phyloP scores from a whole-genome alignment of 306 rosid genomes.

The Malus sylvestris region DNA sequence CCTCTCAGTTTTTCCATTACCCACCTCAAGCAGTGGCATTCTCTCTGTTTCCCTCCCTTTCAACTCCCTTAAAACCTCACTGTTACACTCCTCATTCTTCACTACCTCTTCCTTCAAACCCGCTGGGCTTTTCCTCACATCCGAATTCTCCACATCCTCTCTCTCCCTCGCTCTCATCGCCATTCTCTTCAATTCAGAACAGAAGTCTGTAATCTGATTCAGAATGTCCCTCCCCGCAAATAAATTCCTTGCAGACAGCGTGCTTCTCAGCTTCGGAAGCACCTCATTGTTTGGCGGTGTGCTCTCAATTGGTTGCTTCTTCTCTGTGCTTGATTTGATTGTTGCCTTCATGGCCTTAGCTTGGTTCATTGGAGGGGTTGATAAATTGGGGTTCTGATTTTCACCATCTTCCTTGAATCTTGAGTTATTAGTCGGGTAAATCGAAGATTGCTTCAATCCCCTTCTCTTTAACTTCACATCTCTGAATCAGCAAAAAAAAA shows the following conservation, averaged over 20 bases:
- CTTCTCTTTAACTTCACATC: conserved; percentile 69
- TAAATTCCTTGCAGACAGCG: conserved; percentile 72
- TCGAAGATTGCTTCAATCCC: conserved; percentile 35
- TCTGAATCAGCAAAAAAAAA: conserved; percentile 24
- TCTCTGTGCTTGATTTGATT: conserved; percentile 71
- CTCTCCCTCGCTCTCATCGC: conserved; percentile 53
- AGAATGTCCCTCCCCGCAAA: conserved; percentile 70
- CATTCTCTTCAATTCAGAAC: conserved; percentile 77
- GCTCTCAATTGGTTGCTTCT: conserved; percentile 34
- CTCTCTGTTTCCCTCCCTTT: conserved; percentile 45
- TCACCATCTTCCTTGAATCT: conserved; percentile 51
- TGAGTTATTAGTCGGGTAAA: conserved; percentile 35
- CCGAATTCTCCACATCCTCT: conserved; percentile 39
- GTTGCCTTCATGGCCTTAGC: conserved; percentile 44
- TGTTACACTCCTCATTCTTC: conserved; percentile 16
- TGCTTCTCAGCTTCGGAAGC: conserved; percentile 54
- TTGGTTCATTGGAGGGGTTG: conserved; percentile 40
- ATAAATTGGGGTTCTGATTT: conserved; percentile 65
- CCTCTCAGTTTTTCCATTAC: conserved; percentile 20
- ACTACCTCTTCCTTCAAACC: conserved; percentile 21
- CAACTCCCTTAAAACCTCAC: conserved; percentile 31
- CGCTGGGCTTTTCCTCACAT: conserved; percentile 20
- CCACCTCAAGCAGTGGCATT: conserved; percentile 50
- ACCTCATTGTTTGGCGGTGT: conserved; percentile 21
- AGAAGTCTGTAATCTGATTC: conserved; percentile 82